A percentile compares a stretch with the other conserved stretches of the same genome.
phyloP scores from a whole-genome alignment of 179 eudicot genomes.

The Silene vulgaris region DNA sequence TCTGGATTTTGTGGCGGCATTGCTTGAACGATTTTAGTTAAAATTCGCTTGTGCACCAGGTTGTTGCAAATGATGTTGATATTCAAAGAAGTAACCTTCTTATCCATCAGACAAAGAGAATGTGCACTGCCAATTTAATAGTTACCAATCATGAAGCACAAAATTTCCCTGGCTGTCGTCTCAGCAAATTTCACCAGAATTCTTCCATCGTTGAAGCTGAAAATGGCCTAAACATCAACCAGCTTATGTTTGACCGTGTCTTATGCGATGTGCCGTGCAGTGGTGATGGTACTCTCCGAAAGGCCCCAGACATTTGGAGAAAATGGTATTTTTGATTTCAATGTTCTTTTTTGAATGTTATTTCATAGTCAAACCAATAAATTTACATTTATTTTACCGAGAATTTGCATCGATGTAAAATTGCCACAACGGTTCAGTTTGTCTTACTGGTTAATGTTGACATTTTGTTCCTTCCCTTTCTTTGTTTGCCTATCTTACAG shows the following conservation, averaged over 20 bases:
- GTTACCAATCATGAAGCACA: constrained; percentile 99
- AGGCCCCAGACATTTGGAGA: constrained; percentile 99
- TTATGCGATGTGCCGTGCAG: constrained; percentile 98
- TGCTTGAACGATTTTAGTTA: not conserved
- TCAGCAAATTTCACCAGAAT: constrained; percentile 44
- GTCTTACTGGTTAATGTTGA: constrained; percentile 3
- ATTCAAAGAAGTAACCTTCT: constrained; percentile 98
- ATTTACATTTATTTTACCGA: too few species aligned
- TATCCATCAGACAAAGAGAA: constrained; percentile 96
- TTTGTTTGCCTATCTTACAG: constrained; percentile 32
- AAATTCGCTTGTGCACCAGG: constrained; percentile 35
- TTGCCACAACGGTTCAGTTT: not conserved
- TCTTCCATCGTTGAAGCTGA: constrained; percentile 32
- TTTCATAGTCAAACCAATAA: too few species aligned
- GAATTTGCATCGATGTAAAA: too few species aligned
- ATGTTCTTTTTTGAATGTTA: not conserved
- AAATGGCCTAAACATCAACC: constrained; percentile 42
- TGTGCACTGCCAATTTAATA: constrained; percentile 92
- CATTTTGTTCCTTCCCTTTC: not conserved
- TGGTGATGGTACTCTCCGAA: constrained; percentile 96
- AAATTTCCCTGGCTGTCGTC: constrained; percentile 84
- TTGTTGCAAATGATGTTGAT: constrained; percentile 94
- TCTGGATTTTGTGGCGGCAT: not conserved
- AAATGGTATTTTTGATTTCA: constrained; percentile 52
- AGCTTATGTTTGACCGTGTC: constrained; percentile 90